phyloP scores from a whole-genome alignment of 306 rosid genomes.

The Casuarina cunninghamiana region DNA sequence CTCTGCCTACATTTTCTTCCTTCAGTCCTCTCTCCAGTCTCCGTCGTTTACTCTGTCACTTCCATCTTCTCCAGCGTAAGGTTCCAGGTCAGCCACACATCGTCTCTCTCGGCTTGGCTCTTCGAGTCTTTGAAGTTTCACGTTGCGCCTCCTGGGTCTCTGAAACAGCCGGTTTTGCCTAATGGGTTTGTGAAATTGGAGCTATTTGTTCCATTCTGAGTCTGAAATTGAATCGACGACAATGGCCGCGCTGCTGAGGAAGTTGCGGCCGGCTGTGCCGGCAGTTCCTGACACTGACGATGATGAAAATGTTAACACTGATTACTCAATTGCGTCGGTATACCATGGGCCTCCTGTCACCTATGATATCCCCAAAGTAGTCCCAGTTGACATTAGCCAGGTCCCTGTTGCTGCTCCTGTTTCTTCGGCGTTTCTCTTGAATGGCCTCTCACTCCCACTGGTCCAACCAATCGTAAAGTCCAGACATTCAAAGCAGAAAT shows the following conservation, averaged over 20 bases:
- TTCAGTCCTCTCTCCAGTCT: neutral
- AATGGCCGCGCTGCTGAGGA: conserved; percentile 59
- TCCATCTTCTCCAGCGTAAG: neutral
- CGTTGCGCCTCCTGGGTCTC: conserved; percentile 8
- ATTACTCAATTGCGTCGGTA: conserved; percentile 67
- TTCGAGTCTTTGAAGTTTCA: neutral
- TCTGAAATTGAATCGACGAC: neutral
- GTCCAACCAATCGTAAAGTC: conserved; percentile 56
- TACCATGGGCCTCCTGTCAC: conserved; percentile 61
- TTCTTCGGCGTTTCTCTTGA: conserved; percentile 38
- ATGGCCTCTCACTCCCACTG: conserved; percentile 44
- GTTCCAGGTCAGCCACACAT: neutral
- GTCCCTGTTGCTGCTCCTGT: conserved; percentile 53
- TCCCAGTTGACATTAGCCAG: conserved; percentile 47
- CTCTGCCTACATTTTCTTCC: neutral
- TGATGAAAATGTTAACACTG: conserved; percentile 34
- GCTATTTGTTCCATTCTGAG: conserved; percentile 2
- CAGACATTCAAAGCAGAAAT: conserved; percentile 11
- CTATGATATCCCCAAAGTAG: conserved; percentile 52
- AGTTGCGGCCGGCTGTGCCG: conserved; percentile 31
- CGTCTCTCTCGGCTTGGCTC: neutral
- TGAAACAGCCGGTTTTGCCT: neutral
- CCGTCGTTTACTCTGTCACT: neutral
- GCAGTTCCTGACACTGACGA: conserved; percentile 26
- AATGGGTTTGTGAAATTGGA: conserved; percentile 2